Percentiles rank a stretch among this genome's conserved stretches.
These are phyloP conservation scores for Suillus occidentalis DNA, from an alignment of 768 basidiomycete genomes.

Conservation along the genomic window DNA sequence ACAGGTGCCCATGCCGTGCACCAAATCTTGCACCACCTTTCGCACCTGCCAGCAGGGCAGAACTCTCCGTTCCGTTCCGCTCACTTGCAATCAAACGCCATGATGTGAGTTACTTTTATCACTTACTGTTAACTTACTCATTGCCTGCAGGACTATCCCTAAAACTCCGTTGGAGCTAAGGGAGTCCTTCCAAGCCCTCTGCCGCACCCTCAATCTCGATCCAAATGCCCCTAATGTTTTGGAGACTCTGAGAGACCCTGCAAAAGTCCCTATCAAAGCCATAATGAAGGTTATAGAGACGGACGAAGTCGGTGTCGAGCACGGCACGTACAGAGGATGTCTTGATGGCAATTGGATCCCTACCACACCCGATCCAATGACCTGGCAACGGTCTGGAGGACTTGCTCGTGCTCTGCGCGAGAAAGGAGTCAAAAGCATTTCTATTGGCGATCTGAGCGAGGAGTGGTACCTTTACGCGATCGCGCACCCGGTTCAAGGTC, in stretches of 20 bases:
- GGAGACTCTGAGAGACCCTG: conserved; percentile 48
- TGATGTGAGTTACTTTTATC: conserved; percentile 46
- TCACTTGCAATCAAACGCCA: conserved; percentile 71
- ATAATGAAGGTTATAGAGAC: conserved; percentile 62
- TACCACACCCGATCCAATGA: conserved; percentile 55
- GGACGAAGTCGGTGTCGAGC: conserved; percentile 47
- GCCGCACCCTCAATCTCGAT: conserved; percentile 54
- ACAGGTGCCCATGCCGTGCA: conserved; percentile 74
- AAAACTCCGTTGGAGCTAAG: conserved; percentile 59
- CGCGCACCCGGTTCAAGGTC: conserved; percentile 54
- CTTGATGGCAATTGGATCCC: conserved; percentile 61
- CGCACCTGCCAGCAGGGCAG: conserved; percentile 54
- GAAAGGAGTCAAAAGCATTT: conserved; percentile 60
- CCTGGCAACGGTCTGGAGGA: conserved; percentile 63
- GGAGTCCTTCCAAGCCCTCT: conserved; percentile 65
- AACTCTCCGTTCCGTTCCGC: conserved; percentile 68
- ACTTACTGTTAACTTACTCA: not conserved
- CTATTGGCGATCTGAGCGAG: conserved; percentile 68
- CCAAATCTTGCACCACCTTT: conserved; percentile 70
- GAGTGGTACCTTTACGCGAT: conserved; percentile 82
- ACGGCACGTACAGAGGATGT: conserved; percentile 70
- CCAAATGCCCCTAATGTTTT: conserved; percentile 51
- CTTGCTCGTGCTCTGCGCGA: conserved; percentile 53
- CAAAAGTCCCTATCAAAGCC: conserved; percentile 44
- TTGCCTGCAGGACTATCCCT: conserved; percentile 46